Conservation (phyloP, 495 filamentous ascomycete species). For the Chaetomium cochliodes region DNA sequence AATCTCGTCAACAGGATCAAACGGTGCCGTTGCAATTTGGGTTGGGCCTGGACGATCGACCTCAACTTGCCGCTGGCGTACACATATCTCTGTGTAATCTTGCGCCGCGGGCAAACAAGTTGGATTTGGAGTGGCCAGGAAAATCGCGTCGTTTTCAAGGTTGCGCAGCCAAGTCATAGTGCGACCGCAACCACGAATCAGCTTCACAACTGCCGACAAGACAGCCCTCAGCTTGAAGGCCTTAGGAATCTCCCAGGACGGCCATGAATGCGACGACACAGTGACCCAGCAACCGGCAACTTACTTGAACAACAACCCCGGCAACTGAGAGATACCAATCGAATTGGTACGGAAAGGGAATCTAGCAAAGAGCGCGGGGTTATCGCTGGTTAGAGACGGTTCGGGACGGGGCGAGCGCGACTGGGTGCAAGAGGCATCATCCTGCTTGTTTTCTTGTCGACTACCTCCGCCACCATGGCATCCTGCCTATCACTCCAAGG, state of each 20-base stretch:
- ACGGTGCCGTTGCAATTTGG: background rate
- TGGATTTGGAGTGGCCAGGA: too few relatives aligned
- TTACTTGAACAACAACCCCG: background rate
- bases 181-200: too few relatives aligned
- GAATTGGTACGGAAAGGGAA: background rate
- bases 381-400: conserved; percentile 12
- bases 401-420: conserved; percentile 8
- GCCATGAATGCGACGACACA: conserved; percentile 27
- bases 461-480: conserved; percentile 33
- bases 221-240: background rate
- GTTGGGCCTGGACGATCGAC: background rate
- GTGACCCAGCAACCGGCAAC: conserved; percentile 23
- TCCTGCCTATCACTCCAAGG: conserved; percentile 76
- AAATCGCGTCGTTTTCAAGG: too few relatives aligned
- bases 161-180: too few relatives aligned
- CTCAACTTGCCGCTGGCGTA: background rate
- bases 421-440: conserved; percentile 18
- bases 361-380: conserved; percentile 6
- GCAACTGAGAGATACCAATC: conserved; percentile 10
- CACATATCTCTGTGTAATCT: background rate
- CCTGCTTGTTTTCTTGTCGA: conserved; percentile 27
- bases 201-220: background rate
- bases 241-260: conserved; percentile 25
- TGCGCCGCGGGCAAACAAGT: background rate
- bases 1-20: background rate